Conservation (phyloP, 2,329 filamentous ascomycete genomes). For the Didymella sp. region DNA sequence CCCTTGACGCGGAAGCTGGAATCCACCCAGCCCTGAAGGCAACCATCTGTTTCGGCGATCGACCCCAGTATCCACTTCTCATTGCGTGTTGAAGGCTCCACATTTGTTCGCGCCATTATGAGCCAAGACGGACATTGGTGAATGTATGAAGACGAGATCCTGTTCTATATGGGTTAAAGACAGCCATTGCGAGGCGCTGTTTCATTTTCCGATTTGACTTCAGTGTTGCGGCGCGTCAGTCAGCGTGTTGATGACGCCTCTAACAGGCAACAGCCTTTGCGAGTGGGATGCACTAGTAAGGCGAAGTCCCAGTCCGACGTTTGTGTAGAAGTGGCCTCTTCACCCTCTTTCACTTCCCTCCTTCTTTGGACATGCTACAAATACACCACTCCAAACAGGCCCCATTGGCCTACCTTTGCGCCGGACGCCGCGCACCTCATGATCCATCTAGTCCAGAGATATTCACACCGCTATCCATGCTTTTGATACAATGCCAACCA, state of each 20-base stretch:
- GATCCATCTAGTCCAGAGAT: conserved; percentile 4
- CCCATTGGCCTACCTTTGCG: background rate
- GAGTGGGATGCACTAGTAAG: background rate
- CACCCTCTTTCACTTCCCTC: background rate
- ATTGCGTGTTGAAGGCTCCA: conserved; percentile 30
- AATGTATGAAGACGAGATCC: background rate
- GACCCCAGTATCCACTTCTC: conserved; percentile 36
- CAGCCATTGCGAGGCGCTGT: background rate
- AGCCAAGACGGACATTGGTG: conserved; percentile 3
- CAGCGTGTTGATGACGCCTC: background rate
- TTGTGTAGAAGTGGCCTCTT: background rate
- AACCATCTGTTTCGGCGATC: conserved; percentile 36
- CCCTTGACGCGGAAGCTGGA: conserved; percentile 24
- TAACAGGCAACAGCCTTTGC: conserved; percentile 11
- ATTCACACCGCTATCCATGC: conserved; percentile 15
- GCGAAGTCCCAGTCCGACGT: background rate
- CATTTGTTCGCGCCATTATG: conserved; percentile 25
- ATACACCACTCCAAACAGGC: background rate
- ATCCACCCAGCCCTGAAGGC: conserved; percentile 32
- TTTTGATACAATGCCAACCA: conserved; percentile 18
- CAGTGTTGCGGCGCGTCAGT: background rate
- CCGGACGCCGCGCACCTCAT: conserved; percentile 13
- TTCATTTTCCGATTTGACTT: background rate
- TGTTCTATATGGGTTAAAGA: background rate
- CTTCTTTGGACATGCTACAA: background rate